Evolutionary conservation across 768 basidiomycete species (phyloP).

Genomic region (Suillus paluster): DNA sequence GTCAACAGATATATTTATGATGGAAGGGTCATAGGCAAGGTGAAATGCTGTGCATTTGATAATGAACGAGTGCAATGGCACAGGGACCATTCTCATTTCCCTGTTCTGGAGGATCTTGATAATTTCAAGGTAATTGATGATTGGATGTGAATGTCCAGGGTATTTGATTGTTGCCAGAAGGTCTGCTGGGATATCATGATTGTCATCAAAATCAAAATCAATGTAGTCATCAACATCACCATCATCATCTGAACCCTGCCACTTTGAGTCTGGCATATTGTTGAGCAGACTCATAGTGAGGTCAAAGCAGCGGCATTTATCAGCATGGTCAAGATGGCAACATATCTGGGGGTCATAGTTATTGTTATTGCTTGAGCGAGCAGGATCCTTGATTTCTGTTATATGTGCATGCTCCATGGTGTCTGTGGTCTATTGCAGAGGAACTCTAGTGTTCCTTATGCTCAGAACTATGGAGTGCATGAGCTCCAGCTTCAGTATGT

Average conservation of each 20-base stretch:
- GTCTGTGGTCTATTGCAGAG: too few relatives aligned
- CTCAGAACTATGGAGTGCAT: too few relatives aligned
- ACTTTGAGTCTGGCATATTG: slow-evolving; percentile 20
- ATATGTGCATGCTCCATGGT: too few relatives aligned
- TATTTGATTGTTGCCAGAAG: neutral
- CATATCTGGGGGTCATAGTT: too few relatives aligned
- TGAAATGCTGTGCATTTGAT: slow-evolving; percentile 25
- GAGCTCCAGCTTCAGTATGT: too few relatives aligned
- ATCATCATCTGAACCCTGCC: slow-evolving; percentile 30
- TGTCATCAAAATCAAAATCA: slow-evolving; percentile 5
- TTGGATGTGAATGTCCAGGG: neutral
- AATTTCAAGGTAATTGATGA: neutral
- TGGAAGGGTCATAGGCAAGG: slow-evolving; percentile 26
- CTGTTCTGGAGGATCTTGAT: neutral
- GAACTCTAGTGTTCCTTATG: too few relatives aligned
- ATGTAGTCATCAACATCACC: neutral
- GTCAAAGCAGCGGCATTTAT: neutral
- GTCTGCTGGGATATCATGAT: neutral
- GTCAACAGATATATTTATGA: slow-evolving; percentile 25
- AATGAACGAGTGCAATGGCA: slow-evolving; percentile 20
- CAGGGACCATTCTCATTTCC: neutral
- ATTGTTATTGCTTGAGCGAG: too few relatives aligned
- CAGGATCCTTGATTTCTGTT: too few relatives aligned
- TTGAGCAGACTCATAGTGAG: neutral
- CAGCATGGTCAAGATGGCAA: slow-evolving; percentile 38